Evolutionary conservation across 164 flowering plant species (phyloP), one percentile per base, ranked within the genome.

Genomic region (Hamamelis virginiana): DNA sequence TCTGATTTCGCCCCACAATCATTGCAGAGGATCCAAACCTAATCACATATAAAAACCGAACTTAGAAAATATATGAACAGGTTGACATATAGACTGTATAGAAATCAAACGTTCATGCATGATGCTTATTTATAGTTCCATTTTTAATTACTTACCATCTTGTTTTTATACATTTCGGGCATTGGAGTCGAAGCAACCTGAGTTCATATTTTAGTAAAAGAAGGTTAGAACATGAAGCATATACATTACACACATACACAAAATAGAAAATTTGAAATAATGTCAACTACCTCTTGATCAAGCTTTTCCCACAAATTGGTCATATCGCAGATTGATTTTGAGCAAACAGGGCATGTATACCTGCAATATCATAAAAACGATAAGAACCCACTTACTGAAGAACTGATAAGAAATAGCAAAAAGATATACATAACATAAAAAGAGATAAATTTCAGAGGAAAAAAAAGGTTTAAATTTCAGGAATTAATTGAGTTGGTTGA

Each of bases 21-120:
- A 68, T 93, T 93, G 86, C 98, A 93, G 15, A 89, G 91, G 69
- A 93, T 91, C 90, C 91, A 87, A 14, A 93, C 91, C 96, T 91
- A 69, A 43, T 27, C 52, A 19, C 26, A 57, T 44, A 50, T 21
- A 69, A 15, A 4, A 59, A 5, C 38, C 28, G 45, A 27, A 53
- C 26, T 46, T 53, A 23, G 3, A 13, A 69, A 26, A 15, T 48
- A 23, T 27, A 45, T 65, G 11, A 65, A 28, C n/a, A n/a, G n/a
- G n/a, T n/a, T 55, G 41, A 26, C 45, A 15, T 38, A 52, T 48
- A 41, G 33, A 5, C n/a, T n/a, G n/a, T 71, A 53, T 18, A 13
- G 19, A 19, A 5, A 53, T n/a, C 18, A 48, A 21, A 18, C 3
- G 47, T 4, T 1, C 13, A 25, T 9, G 27, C 8, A 61, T 22